Percentiles rank a stretch among this genome's conserved stretches.
Conservation (phyloP, 345 rosid species). For the Salix purpurea region DNA sequence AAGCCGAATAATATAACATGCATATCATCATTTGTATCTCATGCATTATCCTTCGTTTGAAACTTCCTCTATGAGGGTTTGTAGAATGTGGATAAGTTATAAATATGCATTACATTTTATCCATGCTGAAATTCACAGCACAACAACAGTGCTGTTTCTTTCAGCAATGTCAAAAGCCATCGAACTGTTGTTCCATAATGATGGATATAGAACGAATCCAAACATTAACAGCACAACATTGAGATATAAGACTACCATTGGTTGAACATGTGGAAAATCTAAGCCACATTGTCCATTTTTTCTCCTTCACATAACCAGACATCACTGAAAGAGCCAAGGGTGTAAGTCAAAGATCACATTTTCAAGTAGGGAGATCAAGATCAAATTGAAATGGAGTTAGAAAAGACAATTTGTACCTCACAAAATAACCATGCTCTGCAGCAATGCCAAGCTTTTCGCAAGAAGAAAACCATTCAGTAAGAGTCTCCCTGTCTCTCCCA, state of each 20-base stretch:
- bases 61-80: background rate
- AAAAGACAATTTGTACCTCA: slow-evolving; percentile 41
- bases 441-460: slow-evolving; percentile 76
- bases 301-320: background rate
- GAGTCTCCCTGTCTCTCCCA: slow-evolving; percentile 64
- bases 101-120: background rate
- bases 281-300: background rate
- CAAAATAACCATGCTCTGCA: slow-evolving; percentile 83
- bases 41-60: background rate
- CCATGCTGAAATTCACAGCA: background rate
- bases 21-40: background rate
- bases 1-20: background rate
- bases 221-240: background rate
- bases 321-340: background rate
- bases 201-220: background rate
- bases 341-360: background rate
- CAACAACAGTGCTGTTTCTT: background rate
- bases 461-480: slow-evolving; percentile 69
- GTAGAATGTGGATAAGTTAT: background rate
- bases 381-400: background rate
- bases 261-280: background rate
- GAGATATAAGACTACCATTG: background rate
- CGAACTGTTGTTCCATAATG: background rate
- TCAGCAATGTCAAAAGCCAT: background rate
- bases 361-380: background rate